Evolutionary conservation across 805 yeast genomes (phyloP).

Genomic region (Diddensiella santjacobensis): DNA sequence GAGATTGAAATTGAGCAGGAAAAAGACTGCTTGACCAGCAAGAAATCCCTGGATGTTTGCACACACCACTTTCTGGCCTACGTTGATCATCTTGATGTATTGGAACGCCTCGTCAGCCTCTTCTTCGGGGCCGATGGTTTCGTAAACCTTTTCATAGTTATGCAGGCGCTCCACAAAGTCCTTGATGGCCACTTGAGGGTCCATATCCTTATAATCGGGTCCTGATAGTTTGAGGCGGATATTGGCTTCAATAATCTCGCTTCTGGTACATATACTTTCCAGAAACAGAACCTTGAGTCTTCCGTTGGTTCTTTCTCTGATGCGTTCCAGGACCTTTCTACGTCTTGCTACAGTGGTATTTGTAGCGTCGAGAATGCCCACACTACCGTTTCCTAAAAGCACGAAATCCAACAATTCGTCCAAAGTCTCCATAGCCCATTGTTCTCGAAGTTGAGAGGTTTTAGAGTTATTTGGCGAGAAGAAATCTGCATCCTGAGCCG

Average conservation of each 20-base stretch:
- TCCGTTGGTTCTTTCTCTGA: conserved; percentile 39
- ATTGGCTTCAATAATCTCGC: conserved; percentile 73
- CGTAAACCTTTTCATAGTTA: conserved; percentile 86
- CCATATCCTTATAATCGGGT: conserved; percentile 87
- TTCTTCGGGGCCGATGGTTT: conserved; percentile 80
- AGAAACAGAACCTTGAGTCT: conserved; percentile 71
- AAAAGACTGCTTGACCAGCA: conserved; percentile 90
- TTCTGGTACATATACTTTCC: conserved; percentile 85
- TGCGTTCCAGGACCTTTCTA: conserved; percentile 47
- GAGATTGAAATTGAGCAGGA: conserved; percentile 81
- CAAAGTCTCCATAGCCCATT: conserved; percentile 92
- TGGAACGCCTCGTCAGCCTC: conserved; percentile 61
- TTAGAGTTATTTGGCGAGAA: conserved; percentile 75
- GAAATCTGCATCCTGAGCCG: conserved; percentile 70
- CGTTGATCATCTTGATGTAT: conserved; percentile 93
- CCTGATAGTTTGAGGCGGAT: conserved; percentile 83
- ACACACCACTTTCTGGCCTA: conserved; percentile 89
- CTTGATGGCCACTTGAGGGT: conserved; percentile 67
- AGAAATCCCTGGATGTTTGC: conserved; percentile 84
- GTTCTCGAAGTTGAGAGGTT: conserved; percentile 67
- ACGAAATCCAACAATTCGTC: conserved; percentile 80
- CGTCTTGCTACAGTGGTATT: conserved; percentile 78
- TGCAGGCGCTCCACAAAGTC: conserved; percentile 79
- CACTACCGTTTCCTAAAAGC: conserved; percentile 76
- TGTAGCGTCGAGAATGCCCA: conserved; percentile 92